Evolutionary conservation across 2,329 filamentous ascomycete genomes (phyloP).

Genomic region (Aspergillus versicolor): DNA sequence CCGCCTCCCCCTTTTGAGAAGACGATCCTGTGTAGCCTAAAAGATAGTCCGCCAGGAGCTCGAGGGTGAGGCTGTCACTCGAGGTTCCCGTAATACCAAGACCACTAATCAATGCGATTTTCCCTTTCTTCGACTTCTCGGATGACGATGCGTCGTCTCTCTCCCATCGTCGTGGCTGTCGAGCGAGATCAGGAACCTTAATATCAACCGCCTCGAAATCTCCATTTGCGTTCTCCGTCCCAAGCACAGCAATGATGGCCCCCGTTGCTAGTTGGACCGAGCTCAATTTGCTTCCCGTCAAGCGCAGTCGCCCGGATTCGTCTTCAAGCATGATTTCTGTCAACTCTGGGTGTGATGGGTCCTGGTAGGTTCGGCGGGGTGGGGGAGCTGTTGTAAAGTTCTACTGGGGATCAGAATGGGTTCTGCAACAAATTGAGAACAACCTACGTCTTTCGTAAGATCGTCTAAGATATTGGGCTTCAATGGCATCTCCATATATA

Average conservation of each 20-base stretch:
- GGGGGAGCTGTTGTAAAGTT: conserved; percentile 87
- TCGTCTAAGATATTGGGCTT: conserved; percentile 97
- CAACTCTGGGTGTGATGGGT: conserved; percentile 41
- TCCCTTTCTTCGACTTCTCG: conserved; percentile 47
- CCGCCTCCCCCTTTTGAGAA: conserved; percentile 49
- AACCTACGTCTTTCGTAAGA: conserved; percentile 79
- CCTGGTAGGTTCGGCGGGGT: conserved; percentile 72
- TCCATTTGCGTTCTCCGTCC: conserved; percentile 87
- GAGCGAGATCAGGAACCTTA: conserved; percentile 80
- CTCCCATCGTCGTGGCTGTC: conserved; percentile 78
- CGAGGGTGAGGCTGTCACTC: conserved; percentile 71
- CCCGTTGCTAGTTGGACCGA: conserved; percentile 80
- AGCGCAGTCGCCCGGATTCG: conserved; percentile 81
- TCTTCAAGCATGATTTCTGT: conserved; percentile 87
- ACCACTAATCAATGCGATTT: conserved; percentile 86
- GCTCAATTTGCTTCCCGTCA: conserved; percentile 70
- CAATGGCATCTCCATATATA: conserved; percentile 95
- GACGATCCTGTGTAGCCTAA: conserved; percentile 75
- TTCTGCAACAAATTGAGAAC: neutral
- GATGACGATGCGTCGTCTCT: conserved; percentile 47
- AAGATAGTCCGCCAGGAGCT: conserved; percentile 81
- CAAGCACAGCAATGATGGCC: conserved; percentile 90
- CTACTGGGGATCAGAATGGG: conserved; percentile 44
- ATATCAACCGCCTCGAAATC: conserved; percentile 91
- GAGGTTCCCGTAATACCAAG: conserved; percentile 77